phyloP scores from a whole-genome alignment of 176 grass and related monocot genomes.

The Stipa capillata region DNA sequence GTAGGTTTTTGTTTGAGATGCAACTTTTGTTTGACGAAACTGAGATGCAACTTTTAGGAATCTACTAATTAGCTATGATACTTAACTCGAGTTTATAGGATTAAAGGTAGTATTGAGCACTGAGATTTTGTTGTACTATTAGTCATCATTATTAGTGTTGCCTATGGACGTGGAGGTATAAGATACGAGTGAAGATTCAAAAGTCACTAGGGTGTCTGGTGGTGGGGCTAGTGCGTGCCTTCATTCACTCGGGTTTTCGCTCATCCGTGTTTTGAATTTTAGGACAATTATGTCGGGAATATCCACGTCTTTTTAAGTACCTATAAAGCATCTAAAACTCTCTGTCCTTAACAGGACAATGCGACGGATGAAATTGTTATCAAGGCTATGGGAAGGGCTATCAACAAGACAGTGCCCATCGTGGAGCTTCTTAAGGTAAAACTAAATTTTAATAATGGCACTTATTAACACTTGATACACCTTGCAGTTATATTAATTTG shows the following conservation, averaged over 20 bases:
- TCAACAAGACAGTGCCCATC: conserved; percentile 59
- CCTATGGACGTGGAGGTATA: background rate
- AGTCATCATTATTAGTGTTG: background rate
- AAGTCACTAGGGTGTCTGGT: background rate
- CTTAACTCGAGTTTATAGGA: background rate
- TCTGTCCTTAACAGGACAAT: conserved; percentile 25
- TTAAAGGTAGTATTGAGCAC: no score
- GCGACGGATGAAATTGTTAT: conserved; percentile 33
- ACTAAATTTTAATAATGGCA: background rate
- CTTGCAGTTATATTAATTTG: background rate
- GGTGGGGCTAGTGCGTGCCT: background rate
- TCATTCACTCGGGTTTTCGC: background rate
- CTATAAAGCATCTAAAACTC: background rate
- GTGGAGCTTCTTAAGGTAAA: conserved; percentile 65
- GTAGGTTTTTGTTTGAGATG: background rate
- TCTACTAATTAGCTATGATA: background rate
- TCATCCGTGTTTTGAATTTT: background rate
- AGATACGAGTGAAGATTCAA: background rate
- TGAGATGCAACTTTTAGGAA: background rate
- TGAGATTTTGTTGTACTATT: background rate
- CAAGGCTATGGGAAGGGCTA: conserved; percentile 75
- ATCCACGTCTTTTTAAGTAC: background rate
- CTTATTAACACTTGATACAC: background rate
- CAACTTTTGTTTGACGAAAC: no score
- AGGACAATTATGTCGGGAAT: no score